Conservation (phyloP, 2,329 filamentous ascomycete species). For the Bipolaris sorokiniana region DNA sequence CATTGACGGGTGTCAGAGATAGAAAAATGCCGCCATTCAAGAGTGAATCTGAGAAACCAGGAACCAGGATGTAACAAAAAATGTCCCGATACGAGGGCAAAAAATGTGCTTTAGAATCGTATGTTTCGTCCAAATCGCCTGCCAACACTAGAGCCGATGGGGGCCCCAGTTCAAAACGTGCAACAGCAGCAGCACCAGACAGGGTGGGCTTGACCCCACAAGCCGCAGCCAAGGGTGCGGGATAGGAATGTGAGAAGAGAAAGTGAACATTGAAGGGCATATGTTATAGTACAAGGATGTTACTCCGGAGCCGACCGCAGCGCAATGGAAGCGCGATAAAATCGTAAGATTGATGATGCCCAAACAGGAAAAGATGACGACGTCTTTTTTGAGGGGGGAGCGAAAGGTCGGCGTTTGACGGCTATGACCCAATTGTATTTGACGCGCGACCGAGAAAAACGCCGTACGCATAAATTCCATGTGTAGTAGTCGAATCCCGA, state of each 20-base stretch:
- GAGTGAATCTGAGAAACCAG: too few species aligned
- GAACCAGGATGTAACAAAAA: too few species aligned
- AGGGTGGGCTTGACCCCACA: background rate
- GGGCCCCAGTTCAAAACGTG: too few species aligned
- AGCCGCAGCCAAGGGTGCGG: background rate
- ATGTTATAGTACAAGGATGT: conserved; percentile 6
- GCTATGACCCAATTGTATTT: background rate
- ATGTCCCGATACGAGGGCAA: too few species aligned
- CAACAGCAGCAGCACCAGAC: too few species aligned
- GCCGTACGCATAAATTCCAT: conserved; percentile 2
- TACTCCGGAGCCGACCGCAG: background rate
- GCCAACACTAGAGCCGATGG: too few species aligned
- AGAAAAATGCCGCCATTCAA: too few species aligned
- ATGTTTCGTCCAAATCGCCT: too few species aligned
- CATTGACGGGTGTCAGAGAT: too few species aligned
- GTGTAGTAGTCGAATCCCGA: background rate
- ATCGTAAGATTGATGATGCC: background rate
- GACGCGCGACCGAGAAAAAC: conserved; percentile 3
- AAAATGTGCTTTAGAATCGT: too few species aligned
- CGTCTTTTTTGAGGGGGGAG: background rate
- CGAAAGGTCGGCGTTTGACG: background rate
- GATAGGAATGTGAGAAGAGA: too few species aligned
- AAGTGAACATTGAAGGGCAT: background rate
- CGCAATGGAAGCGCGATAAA: background rate
- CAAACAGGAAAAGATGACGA: background rate